Percentiles rank a stretch among this genome's conserved stretches.
Evolutionary conservation across 2,329 filamentous ascomycete genomes (phyloP).

Genomic region (Epichloe hybrida): DNA sequence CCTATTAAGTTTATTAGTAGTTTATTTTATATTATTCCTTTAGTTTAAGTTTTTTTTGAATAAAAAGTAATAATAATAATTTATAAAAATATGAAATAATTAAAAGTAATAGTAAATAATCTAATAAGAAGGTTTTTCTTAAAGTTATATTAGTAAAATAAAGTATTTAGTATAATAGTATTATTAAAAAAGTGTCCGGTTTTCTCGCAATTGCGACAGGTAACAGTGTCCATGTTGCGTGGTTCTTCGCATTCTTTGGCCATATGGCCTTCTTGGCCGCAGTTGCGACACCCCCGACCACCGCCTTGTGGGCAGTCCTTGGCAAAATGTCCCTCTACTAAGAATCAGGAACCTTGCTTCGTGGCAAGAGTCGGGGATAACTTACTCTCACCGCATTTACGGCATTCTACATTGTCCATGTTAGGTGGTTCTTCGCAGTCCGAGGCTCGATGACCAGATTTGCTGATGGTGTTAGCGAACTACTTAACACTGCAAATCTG

Average conservation of each 20-base stretch:
- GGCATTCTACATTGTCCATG: slow-evolving; percentile 49
- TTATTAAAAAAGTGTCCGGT: slow-evolving; percentile 50
- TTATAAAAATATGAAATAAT: too few species aligned
- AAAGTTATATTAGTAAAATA: too few species aligned
- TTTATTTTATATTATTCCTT: too few species aligned
- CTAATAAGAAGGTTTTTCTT: too few species aligned
- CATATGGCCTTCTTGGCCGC: slow-evolving; percentile 47
- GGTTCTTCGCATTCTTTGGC: slow-evolving; percentile 36
- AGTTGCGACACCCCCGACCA: slow-evolving; percentile 45
- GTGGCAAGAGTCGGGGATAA: slow-evolving; percentile 1
- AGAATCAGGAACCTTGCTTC: slow-evolving; percentile 1
- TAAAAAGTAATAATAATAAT: too few species aligned
- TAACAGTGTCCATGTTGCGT: slow-evolving; percentile 31
- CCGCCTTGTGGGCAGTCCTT: slow-evolving; percentile 51
- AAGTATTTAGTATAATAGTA: too few species aligned
- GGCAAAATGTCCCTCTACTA: slow-evolving; percentile 44
- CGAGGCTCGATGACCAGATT: slow-evolving; percentile 35
- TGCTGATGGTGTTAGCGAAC: slow-evolving; percentile 15
- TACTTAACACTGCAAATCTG: background rate
- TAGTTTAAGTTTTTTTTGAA: too few species aligned
- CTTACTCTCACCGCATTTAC: slow-evolving; percentile 49
- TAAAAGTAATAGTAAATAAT: too few species aligned
- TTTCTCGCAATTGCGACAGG: slow-evolving; percentile 48
- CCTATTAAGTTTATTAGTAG: too few species aligned
- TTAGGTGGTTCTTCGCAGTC: slow-evolving; percentile 48